These are phyloP conservation scores for Lentinula raphanica DNA, from an alignment of 768 basidiomycete genomes.

Conservation along the genomic window DNA sequence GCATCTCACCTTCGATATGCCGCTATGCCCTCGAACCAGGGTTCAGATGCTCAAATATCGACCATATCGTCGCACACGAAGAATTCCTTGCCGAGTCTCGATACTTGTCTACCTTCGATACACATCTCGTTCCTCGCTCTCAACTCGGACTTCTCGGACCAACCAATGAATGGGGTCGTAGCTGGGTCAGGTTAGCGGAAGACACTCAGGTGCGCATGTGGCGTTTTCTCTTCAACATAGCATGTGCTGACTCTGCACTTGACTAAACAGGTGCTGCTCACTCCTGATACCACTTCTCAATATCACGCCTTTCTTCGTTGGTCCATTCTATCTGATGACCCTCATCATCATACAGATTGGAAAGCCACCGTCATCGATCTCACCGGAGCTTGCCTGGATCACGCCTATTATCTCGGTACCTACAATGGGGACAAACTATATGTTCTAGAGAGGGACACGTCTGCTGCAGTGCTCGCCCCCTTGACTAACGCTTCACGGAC, in stretches of 20 bases:
- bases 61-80: not conserved
- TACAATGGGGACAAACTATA: constrained; percentile 1
- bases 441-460: not conserved
- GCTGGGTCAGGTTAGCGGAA: not conserved
- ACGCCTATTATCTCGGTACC: not conserved
- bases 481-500: not conserved
- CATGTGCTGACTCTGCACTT: not conserved
- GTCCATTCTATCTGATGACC: not conserved
- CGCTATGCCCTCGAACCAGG: constrained; percentile 7
- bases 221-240: not conserved
- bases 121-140: not conserved
- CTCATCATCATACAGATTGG: not conserved
- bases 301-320: not conserved
- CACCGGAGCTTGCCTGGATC: not conserved
- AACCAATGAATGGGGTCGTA: not conserved
- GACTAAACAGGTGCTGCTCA: not conserved
- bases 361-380: not conserved
- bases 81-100: not conserved
- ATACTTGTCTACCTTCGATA: not conserved
- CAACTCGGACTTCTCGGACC: not conserved
- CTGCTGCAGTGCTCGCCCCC: not conserved
- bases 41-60: constrained; percentile 1
- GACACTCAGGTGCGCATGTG: not conserved
- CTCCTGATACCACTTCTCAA: constrained; percentile 3
- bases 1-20: not conserved